These are phyloP conservation scores for Coemansia guatemalensis DNA, from an alignment of 192 early-diverging fungal species.

Conservation along the genomic window DNA sequence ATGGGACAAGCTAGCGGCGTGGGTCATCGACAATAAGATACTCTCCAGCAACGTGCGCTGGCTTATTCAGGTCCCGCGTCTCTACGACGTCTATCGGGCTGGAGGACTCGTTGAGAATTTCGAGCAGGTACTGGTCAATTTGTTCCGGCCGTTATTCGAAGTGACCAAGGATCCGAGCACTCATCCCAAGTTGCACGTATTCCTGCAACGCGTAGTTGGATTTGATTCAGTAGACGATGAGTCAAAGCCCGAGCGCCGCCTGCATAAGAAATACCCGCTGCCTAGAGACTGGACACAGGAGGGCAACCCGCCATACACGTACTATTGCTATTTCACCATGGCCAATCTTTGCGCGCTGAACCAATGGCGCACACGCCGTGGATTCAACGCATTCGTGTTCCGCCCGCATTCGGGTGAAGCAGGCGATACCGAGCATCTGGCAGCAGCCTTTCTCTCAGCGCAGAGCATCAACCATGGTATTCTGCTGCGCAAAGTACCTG, in stretches of 20 bases:
- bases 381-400: conserved; percentile 91
- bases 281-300: conserved; percentile 59
- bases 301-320: conserved; percentile 89
- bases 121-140: conserved; percentile 75
- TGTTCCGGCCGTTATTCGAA: conserved; percentile 90
- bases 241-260: conserved; percentile 79
- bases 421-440: conserved; percentile 92
- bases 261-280: conserved; percentile 78
- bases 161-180: conserved; percentile 81
- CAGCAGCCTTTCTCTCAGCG: conserved; percentile 82
- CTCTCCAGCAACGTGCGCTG: conserved; percentile 92
- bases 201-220: conserved; percentile 91
- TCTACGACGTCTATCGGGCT: conserved; percentile 85
- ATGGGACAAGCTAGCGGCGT: conserved; percentile 93
- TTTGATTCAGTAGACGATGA: conserved; percentile 97
- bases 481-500: conserved; percentile 89
- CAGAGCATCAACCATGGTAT: conserved; percentile 93
- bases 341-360: conserved; percentile 85
- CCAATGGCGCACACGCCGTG: conserved; percentile 66
- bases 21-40: conserved; percentile 90
- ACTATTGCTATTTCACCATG: conserved; percentile 91
- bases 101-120: conserved; percentile 64
- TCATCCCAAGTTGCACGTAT: conserved; percentile 90
- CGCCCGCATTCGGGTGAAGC: conserved; percentile 95
- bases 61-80: conserved; percentile 89